phyloP scores from a whole-genome alignment of 1,284 basidiomycete genomes.

The Coniferiporia weirii region DNA sequence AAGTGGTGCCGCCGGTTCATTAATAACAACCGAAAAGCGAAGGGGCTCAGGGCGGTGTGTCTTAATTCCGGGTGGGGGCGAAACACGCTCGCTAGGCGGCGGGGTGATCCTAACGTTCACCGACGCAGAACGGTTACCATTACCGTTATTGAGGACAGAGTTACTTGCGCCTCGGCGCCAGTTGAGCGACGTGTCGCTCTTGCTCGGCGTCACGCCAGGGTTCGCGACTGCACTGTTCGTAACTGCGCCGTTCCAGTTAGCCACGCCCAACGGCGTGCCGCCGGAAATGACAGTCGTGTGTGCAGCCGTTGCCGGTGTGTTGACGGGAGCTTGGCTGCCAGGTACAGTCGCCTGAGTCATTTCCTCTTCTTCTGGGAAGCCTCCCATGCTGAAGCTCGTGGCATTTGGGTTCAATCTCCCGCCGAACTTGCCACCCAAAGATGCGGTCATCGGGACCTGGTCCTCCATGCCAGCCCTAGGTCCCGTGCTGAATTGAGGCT shows the following conservation, averaged over 20 bases:
- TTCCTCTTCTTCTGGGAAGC: constrained; percentile 35
- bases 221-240: constrained; percentile 17
- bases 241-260: constrained; percentile 22
- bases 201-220: constrained; percentile 44
- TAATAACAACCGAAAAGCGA: constrained; percentile 49
- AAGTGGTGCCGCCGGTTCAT: constrained; percentile 46
- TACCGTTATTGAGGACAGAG: constrained; percentile 45
- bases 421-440: constrained; percentile 69
- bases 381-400: constrained; percentile 35
- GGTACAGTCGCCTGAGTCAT: constrained; percentile 33
- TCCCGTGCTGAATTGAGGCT: constrained; percentile 40
- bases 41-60: constrained; percentile 62
- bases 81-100: constrained; percentile 53
- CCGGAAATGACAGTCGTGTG: constrained; percentile 67
- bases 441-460: constrained; percentile 72
- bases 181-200: constrained; percentile 68
- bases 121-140: constrained; percentile 55
- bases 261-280: constrained; percentile 58
- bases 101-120: constrained; percentile 60
- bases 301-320: constrained; percentile 40
- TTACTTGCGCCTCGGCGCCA: constrained; percentile 73
- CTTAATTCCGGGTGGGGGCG: constrained; percentile 40
- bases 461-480: constrained; percentile 42
- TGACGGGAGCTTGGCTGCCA: constrained; percentile 31
- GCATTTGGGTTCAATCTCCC: constrained; percentile 44